Evolutionary conservation across 2,329 filamentous ascomycete genomes (phyloP), one percentile per base, ranked within the genome.

Genomic region (Trichoderma aggressivum): DNA sequence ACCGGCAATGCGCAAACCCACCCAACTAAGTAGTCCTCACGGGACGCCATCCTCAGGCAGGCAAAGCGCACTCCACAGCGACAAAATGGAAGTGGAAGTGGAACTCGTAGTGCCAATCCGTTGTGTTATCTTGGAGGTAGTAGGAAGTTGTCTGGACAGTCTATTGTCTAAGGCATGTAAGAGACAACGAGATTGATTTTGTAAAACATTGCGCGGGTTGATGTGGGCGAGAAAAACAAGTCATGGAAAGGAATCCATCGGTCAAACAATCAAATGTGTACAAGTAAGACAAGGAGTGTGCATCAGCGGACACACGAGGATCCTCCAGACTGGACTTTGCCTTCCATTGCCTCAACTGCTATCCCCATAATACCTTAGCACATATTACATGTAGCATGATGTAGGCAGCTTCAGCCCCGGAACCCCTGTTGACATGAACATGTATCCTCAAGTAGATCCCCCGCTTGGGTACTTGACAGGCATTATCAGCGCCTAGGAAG

Each of bases 1-100:
- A 56, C 47, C 18, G 62, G 62, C 28, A 65, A 32, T 39, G 62
- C 62, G 62, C 62, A 65, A 65, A 65, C 47, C 62, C 62, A 65
- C 14, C 62, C 62, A 32, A 65, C 62, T 34, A 39, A 26, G 47
- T 65, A 65, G 47, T 65, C 62, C 11, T 56, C 21, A 26, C 47
- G 62, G 62, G 62, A 65, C 43, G 47, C 62, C 62, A 65, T 65
- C 26, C 36, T 26, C n/a, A 24, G 43, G 28, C 26, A 64, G 61
- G 43, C 30, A 32, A 26, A 30, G 28, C 39, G 39, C 61, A 34
- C 62, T 26, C 47, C 47, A 36, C 43, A 55, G 18, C 8, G 47
- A 55, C 36, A 39, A 39, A 18, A 18, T 18, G 3, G 7, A 39
- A 39, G 7, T 8, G 16, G 16, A 39, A 39, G 36, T 39, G 6